Base-by-base conservation (phyloP, 1,284 basidiomycete species). In the Rhodotorula sp. region DNA sequence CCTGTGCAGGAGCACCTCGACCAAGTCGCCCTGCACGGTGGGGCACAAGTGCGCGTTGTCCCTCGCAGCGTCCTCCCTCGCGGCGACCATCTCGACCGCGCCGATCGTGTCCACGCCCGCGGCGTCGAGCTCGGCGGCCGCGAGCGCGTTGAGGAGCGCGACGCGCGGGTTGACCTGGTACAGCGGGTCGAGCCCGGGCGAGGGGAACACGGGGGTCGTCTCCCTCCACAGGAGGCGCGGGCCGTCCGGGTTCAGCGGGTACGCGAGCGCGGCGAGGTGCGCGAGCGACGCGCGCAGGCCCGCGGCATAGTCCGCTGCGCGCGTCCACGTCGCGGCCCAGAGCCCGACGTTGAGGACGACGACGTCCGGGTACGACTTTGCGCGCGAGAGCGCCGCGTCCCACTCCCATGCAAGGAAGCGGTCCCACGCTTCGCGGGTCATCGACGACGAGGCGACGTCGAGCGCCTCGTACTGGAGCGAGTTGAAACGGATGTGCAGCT, bases 381-480 rank as follows among this genome's bases (percentile, higher is more conserved):
- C 55, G 12, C 22, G 19, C 27, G 17, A 19, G 15, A 17, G 34
- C 4, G 7, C 36, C 21, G 25, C 59, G 53, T 48, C 53, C 36
- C 39, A 39, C 19, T 59, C 46, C 66, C 66, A 67, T 27, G 44
- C n/a, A 9, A 67, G 13, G 46, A 61, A 9, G 12, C 32, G 6
- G 27, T 53, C 54, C 66, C 66, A 67, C 19, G 46, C 53, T 12
- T n/a, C 27, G 34, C 27, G 22, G 0, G 44, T 29, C 36, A 50
- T 27, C 8, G 6, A 34, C 54, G 32, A 32, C 27, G 7, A 21
- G 36, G 15, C 56, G 34, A 56, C 19, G n/a, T 53, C 53, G 29
- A 67, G 48, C 60, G 39, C 36, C 60, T 67, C 60, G 66, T 67
- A 67, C 66, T 67, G 66, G 37, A 67, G n/a, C 32, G 41, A 57